Base-by-base conservation (phyloP, 1,139 yeast genomes). In the Suhomyces ambrosiae region DNA sequence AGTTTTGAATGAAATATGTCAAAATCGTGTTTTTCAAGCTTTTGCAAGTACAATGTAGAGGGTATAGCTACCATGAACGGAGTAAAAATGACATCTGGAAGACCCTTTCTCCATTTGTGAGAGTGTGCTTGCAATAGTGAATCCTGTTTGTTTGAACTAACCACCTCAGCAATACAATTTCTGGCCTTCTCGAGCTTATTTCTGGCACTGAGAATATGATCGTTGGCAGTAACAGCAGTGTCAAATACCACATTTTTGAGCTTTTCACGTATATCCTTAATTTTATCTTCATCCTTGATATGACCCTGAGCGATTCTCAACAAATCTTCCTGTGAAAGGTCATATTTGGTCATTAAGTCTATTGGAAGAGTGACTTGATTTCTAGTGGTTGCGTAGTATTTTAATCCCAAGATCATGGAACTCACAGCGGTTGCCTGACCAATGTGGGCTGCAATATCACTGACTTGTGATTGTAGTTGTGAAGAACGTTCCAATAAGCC, bases 401-500 rank as follows among this genome's bases (percentile, higher is more conserved):
- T 67, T 38, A 81, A 58, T 0, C 86, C 88, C 36, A 83, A 66
- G 9, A 87, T 68, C 64, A 80, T 71, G 2, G 86, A 72, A 1
- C 88, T 82, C 5, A 87, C 69, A 0, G 89, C 82, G 2, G 84
- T 79, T 1, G 94, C 86, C 56, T 87, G 95, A 3, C 96, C 96
- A 23, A 86, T 65, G 58, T 87, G 95, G 0, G 94, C 95, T 14
- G 83, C 77, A 16, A 85, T 76, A 45, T 85, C 89, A 30, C 78
- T 68, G 3, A 78, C 59, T 5, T 65, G 59, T 7, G 58, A 53
- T 50, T 77, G 73, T 33, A 82, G 54, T 4, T 50, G 47, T 0
- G 73, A 58, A 22, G 78, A 68, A 27, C 60, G 60, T 43, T 79
- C 80, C 26, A 84, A 59, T 16, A 81, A 54, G 27, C 63, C 58